These are phyloP conservation scores for Mycena rebaudengoi DNA, from an alignment of 768 basidiomycete species.

Conservation along the genomic window DNA sequence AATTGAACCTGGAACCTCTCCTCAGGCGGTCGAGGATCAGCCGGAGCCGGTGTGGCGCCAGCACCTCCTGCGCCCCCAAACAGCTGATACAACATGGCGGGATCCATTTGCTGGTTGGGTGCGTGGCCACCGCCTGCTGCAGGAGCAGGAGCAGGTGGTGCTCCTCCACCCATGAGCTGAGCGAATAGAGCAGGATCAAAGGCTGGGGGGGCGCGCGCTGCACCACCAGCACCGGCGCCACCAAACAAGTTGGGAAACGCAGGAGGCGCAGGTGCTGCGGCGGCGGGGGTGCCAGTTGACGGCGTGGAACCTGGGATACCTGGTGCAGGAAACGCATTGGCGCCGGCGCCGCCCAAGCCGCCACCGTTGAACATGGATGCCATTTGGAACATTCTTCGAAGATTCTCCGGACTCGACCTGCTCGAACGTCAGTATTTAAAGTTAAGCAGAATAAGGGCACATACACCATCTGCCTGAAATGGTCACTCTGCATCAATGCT, in stretches of 20 bases:
- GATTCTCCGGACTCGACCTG: constrained; percentile 74
- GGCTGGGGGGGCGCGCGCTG: background rate
- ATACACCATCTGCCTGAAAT: constrained; percentile 80
- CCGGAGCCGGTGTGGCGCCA: constrained; percentile 49
- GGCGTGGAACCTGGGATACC: constrained; percentile 56
- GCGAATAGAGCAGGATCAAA: constrained; percentile 21
- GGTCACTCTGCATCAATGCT: constrained; percentile 77
- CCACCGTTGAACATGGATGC: constrained; percentile 57
- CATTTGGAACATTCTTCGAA: constrained; percentile 84
- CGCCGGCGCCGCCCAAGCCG: constrained; percentile 29
- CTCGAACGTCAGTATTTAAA: constrained; percentile 39
- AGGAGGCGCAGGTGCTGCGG: constrained; percentile 33
- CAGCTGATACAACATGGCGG: constrained; percentile 56
- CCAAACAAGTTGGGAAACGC: constrained; percentile 33
- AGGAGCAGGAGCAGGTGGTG: constrained; percentile 15
- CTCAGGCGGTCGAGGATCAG: constrained; percentile 82
- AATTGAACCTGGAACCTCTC: constrained; percentile 92
- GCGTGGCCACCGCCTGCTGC: constrained; percentile 34
- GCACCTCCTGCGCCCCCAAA: constrained; percentile 41
- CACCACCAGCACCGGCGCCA: constrained; percentile 21
- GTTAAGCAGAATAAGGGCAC: constrained; percentile 30
- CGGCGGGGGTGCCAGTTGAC: constrained; percentile 34
- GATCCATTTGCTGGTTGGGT: constrained; percentile 51
- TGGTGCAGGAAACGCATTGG: constrained; percentile 64
- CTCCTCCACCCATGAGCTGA: constrained; percentile 20